Conservation (phyloP, 768 basidiomycete genomes). For the Neoboletus magnificus region DNA sequence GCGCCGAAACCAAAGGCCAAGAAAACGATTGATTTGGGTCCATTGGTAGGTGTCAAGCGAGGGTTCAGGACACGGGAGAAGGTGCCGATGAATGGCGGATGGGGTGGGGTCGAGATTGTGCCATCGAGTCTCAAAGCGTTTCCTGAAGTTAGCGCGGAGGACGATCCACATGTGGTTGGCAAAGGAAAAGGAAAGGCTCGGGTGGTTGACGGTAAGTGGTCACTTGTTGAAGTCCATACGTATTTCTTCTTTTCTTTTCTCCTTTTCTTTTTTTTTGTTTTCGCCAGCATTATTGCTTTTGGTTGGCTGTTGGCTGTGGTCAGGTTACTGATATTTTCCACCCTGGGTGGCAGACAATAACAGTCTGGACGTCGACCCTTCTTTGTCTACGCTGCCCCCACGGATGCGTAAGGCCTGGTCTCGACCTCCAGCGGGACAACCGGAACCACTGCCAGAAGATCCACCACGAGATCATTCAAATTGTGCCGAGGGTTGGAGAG, state of each 20-base stretch:
- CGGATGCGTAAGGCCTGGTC: slow-evolving; percentile 57
- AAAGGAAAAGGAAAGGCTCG: slow-evolving; percentile 21
- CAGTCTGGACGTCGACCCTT: slow-evolving; percentile 16
- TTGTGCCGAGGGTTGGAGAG: slow-evolving; percentile 7
- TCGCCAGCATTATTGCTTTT: background rate
- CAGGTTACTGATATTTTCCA: background rate
- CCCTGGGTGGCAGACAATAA: slow-evolving; percentile 1
- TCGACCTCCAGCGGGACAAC: slow-evolving; percentile 5
- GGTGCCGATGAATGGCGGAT: slow-evolving; percentile 54
- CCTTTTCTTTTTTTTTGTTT: too few relatives aligned
- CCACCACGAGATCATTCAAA: background rate
- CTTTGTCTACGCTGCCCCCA: slow-evolving; percentile 45
- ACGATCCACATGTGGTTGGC: background rate
- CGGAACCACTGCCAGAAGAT: slow-evolving; percentile 5
- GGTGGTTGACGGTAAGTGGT: slow-evolving; percentile 23
- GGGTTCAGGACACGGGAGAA: slow-evolving; percentile 63
- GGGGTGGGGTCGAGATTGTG: slow-evolving; percentile 61
- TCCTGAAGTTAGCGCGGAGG: slow-evolving; percentile 14
- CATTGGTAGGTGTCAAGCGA: slow-evolving; percentile 55
- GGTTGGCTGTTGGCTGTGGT: background rate
- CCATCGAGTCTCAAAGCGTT: slow-evolving; percentile 24
- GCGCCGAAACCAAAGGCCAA: background rate
- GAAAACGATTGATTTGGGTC: slow-evolving; percentile 50
- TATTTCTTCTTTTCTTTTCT: background rate
- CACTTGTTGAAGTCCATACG: background rate